Percentiles rank a stretch among this genome's conserved stretches.
These are phyloP conservation scores for Monosporascus sp. DNA, from an alignment of 2,329 filamentous ascomycete species.

Conservation along the genomic window DNA sequence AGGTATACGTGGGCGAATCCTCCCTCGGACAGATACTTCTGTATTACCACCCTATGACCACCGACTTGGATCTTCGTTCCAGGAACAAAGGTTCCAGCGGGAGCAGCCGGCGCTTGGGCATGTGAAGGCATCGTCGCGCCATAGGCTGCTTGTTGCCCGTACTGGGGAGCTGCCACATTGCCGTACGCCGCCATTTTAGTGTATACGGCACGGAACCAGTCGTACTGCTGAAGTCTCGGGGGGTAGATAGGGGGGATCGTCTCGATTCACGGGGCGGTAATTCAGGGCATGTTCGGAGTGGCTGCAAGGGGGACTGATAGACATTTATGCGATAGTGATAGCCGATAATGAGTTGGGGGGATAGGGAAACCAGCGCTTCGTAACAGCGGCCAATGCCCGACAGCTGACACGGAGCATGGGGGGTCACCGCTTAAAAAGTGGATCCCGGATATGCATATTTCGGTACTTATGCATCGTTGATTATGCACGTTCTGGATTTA, in stretches of 20 bases:
- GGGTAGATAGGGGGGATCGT: neutral
- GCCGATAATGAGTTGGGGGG: neutral
- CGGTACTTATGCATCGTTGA: too few relatives aligned
- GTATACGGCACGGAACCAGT: neutral
- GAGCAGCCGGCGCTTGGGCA: slow-evolving; percentile 34
- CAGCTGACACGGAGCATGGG: neutral
- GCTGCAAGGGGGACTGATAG: neutral
- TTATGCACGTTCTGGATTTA: too few relatives aligned
- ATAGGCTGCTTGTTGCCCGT: slow-evolving; percentile 36
- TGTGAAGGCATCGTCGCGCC: slow-evolving; percentile 33
- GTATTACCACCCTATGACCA: slow-evolving; percentile 85
- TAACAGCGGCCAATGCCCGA: too few relatives aligned
- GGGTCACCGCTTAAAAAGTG: neutral
- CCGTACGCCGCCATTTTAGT: neutral
- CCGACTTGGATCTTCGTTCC: slow-evolving; percentile 97
- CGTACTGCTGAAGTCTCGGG: neutral
- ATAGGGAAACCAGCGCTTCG: too few relatives aligned
- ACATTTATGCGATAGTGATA: neutral
- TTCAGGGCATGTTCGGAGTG: neutral
- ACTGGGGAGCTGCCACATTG: slow-evolving; percentile 30
- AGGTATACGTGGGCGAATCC: slow-evolving; percentile 98
- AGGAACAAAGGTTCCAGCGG: slow-evolving; percentile 83
- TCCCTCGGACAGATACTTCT: slow-evolving; percentile 96
- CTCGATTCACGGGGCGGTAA: neutral
- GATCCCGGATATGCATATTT: neutral